Conservation (phyloP, 1,284 basidiomycete species). For the Microbotryum lychnidis-dioicae region DNA sequence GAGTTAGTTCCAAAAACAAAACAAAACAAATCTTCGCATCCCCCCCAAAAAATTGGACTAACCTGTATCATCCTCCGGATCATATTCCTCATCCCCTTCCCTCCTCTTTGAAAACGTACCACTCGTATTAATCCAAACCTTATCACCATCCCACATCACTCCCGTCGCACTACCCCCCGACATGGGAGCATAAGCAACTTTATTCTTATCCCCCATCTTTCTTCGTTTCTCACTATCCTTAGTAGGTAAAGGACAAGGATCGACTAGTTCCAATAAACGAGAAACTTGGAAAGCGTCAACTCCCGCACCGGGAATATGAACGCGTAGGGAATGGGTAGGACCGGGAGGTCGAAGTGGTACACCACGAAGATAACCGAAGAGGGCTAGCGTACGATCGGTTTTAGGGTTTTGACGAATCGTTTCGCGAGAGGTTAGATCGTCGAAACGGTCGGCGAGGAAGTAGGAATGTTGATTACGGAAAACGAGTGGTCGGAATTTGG, state of each 20-base stretch:
- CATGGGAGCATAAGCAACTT: conserved; percentile 95
- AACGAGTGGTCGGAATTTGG: conserved; percentile 96
- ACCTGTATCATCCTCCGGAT: conserved; percentile 50
- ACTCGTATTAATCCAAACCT: conserved; percentile 94
- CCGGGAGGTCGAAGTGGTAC: conserved; percentile 59
- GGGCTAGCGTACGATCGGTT: conserved; percentile 78
- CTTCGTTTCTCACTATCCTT: conserved; percentile 84
- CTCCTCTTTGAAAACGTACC: conserved; percentile 72
- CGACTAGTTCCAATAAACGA: conserved; percentile 65
- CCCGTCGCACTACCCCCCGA: conserved; percentile 68
- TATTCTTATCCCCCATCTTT: conserved; percentile 91
- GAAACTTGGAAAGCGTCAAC: conserved; percentile 53
- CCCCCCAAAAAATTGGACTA: neutral
- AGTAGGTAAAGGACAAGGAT: conserved; percentile 92
- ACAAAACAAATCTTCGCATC: too few species aligned
- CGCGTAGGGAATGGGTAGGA: conserved; percentile 59
- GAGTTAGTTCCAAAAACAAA: neutral
- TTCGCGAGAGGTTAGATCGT: conserved; percentile 88
- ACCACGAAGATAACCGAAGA: conserved; percentile 91
- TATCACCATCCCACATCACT: conserved; percentile 96
- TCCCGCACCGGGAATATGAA: conserved; percentile 93
- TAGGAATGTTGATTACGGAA: conserved; percentile 96
- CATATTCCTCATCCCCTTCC: conserved; percentile 40
- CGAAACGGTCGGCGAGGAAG: conserved; percentile 88
- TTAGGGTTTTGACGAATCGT: conserved; percentile 73